Evolutionary conservation across 192 early-diverging fungal species (phyloP), one percentile per base, ranked within the genome.

Genomic region (Geranomyces variabilis): DNA sequence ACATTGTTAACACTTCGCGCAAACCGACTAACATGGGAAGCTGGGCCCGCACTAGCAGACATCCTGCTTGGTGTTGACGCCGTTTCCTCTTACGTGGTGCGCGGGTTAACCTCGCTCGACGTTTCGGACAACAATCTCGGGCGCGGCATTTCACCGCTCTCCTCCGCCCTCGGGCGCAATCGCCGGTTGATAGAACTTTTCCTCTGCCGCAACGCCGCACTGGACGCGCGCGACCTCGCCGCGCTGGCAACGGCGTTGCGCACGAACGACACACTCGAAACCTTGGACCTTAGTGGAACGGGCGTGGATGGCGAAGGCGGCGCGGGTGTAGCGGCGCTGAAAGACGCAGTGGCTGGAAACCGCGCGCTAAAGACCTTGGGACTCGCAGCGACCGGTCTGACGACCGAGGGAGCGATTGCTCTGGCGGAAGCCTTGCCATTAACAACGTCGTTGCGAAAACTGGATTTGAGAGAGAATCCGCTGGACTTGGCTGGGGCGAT

Each of bases 381-480:
- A 22, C 79, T 94, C 69, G 84, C 91, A 13, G 78, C 85, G 13
- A 86, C 87, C 2, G 73, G 78, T 19, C 78, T 94, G 63, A 82
- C 79, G 10, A 87, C 91, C 0, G 92, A 93, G 71, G 91, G 77
- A 19, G 87, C 92, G 12, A 91, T 96, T 57, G 83, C 86, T 6
- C 71, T 96, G 46, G 92, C 94, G 21, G 94, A 96, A 77, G 84
- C 85, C 29, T 71, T 96, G 47, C 91, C 93, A 7, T 89, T 95
- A 55, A 92, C 87, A 19, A 83, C 81, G 7, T 59, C 82, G 28
- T 77, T 96, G 14, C 78, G 80, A 64, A 81, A 87, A 56, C 83
- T 96, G 67, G 91, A 95, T 73, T 75, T 96, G 33, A 88, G 90
- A 6, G 77, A 83, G 24, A 96, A 96, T 75, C 84, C 88, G 13